Evolutionary conservation across 495 filamentous ascomycete genomes (phyloP).

Genomic region (Penicillium steckii): DNA sequence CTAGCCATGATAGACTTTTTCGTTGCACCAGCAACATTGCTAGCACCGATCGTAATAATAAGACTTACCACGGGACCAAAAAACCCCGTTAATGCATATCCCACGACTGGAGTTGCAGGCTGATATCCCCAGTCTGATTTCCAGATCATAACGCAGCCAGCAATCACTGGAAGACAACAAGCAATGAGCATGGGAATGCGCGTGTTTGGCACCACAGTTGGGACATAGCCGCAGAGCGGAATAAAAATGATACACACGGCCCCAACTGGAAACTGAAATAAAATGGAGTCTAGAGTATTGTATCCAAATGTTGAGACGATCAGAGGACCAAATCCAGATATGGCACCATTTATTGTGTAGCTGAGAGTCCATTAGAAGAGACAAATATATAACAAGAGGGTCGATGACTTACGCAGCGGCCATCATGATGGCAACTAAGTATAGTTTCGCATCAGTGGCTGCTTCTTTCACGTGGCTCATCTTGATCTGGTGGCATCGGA

Average conservation of each 20-base stretch:
- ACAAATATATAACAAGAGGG: neutral
- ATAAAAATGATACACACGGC: constrained; percentile 63
- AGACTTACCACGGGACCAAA: constrained; percentile 66
- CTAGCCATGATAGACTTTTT: constrained; percentile 76
- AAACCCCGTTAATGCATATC: constrained; percentile 69
- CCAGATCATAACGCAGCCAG: constrained; percentile 75
- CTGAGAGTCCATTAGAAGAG: constrained; percentile 18
- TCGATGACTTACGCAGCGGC: constrained; percentile 49
- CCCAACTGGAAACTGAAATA: constrained; percentile 72
- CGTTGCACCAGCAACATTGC: constrained; percentile 73
- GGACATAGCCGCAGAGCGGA: constrained; percentile 61
- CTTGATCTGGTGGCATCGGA: constrained; percentile 54
- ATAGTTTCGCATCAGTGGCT: constrained; percentile 49
- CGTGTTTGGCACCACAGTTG: constrained; percentile 58
- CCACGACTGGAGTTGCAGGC: constrained; percentile 61
- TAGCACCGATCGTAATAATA: constrained; percentile 65
- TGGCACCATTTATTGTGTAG: constrained; percentile 72
- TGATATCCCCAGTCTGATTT: constrained; percentile 63
- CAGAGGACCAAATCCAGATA: constrained; percentile 72
- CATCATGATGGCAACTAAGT: constrained; percentile 58
- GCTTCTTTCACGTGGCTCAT: constrained; percentile 47
- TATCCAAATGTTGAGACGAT: constrained; percentile 76
- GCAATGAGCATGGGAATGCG: constrained; percentile 61
- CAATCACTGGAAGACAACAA: constrained; percentile 69
- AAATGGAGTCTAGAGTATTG: constrained; percentile 60